Evolutionary conservation across 768 basidiomycete genomes (phyloP).

Genomic region (Termitomyces sp.): DNA sequence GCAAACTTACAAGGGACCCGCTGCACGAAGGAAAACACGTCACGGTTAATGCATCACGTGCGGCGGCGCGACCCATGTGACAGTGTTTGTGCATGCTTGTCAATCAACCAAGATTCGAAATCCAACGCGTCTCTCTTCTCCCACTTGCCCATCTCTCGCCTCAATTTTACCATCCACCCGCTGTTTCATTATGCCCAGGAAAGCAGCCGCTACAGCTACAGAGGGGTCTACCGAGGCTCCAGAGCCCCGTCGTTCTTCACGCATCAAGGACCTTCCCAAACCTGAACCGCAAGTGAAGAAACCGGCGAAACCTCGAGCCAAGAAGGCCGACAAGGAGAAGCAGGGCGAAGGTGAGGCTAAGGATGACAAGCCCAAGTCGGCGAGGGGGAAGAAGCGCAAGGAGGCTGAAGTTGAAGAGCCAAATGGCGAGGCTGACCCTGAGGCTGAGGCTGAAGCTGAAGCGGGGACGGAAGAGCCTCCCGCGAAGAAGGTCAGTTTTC

Average conservation of each 20-base stretch:
- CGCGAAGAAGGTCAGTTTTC: slow-evolving; percentile 53
- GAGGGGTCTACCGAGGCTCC: slow-evolving; percentile 33
- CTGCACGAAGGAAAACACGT: neutral
- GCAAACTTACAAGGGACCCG: neutral
- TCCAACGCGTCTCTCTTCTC: slow-evolving; percentile 20
- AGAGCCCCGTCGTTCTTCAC: slow-evolving; percentile 66
- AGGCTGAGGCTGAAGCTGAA: slow-evolving; percentile 20
- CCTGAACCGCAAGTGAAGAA: slow-evolving; percentile 49
- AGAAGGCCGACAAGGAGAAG: slow-evolving; percentile 43
- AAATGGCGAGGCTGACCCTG: slow-evolving; percentile 27
- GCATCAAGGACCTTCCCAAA: slow-evolving; percentile 72
- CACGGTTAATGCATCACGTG: slow-evolving; percentile 9
- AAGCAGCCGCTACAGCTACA: slow-evolving; percentile 47
- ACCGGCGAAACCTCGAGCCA: slow-evolving; percentile 57
- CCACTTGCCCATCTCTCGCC: slow-evolving; percentile 12
- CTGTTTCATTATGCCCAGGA: slow-evolving; percentile 56
- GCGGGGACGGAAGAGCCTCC: slow-evolving; percentile 39
- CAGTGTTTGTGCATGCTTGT: slow-evolving; percentile 14
- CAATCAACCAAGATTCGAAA: slow-evolving; percentile 18
- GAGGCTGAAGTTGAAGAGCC: slow-evolving; percentile 34
- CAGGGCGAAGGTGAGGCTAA: slow-evolving; percentile 34
- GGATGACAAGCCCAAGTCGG: slow-evolving; percentile 53
- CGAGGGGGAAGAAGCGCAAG: slow-evolving; percentile 40
- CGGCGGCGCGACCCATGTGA: slow-evolving; percentile 20
- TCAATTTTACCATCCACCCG: slow-evolving; percentile 3